phyloP scores from a whole-genome alignment of 2,329 filamentous ascomycete genomes.

The Phoma herbarum region DNA sequence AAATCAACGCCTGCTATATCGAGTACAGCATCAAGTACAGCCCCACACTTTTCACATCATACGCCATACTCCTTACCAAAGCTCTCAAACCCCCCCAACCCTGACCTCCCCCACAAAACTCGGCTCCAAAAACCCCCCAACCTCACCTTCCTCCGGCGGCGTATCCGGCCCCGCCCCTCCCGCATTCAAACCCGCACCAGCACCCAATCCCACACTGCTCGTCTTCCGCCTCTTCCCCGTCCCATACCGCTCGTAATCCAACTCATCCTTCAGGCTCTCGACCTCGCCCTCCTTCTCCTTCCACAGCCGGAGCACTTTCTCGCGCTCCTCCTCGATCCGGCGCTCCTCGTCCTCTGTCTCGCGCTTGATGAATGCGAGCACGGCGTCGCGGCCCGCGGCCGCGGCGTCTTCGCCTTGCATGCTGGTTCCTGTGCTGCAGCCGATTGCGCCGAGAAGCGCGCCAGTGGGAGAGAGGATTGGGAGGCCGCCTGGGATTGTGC shows the following conservation, averaged over 20 bases:
- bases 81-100: slow-evolving; percentile 20
- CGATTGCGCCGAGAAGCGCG: slow-evolving; percentile 61
- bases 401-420: slow-evolving; percentile 62
- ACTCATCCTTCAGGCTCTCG: slow-evolving; percentile 28
- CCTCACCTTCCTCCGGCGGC: slow-evolving; percentile 36
- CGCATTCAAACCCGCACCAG: neutral
- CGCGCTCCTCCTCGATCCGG: slow-evolving; percentile 31
- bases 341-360: slow-evolving; percentile 31
- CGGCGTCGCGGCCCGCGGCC: slow-evolving; percentile 59
- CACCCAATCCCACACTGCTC: slow-evolving; percentile 24
- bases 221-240: slow-evolving; percentile 31
- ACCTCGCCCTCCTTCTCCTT: slow-evolving; percentile 37
- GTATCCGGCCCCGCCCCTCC: slow-evolving; percentile 26
- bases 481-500: slow-evolving; percentile 61
- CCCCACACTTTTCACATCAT: neutral
- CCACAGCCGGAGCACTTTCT: slow-evolving; percentile 34
- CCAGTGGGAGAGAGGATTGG: slow-evolving; percentile 59
- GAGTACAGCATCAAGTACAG: neutral
- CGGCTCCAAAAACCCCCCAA: slow-evolving; percentile 19
- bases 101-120: slow-evolving; percentile 35
- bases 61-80: neutral
- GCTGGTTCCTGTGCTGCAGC: slow-evolving; percentile 63
- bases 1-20: neutral
- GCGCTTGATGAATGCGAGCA: slow-evolving; percentile 43
- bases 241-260: slow-evolving; percentile 21